Conservation (phyloP, 2,329 filamentous ascomycete species). For the Blastomyces emzantsi region DNA sequence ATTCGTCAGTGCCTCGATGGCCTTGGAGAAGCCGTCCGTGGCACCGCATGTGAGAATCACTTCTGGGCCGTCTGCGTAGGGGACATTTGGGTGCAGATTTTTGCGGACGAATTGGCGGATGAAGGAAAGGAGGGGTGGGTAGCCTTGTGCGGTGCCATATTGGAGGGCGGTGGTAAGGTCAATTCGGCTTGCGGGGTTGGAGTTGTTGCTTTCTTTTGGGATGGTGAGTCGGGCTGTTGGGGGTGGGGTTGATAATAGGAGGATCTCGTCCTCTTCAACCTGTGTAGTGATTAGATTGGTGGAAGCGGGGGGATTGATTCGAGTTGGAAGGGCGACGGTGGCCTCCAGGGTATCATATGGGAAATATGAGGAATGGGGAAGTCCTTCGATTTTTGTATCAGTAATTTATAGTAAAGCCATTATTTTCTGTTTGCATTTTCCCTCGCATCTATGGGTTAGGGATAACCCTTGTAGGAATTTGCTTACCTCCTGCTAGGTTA, state of each 20-base stretch:
- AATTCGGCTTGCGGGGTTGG: slow-evolving; percentile 59
- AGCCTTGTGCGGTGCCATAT: slow-evolving; percentile 75
- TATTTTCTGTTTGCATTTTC: not conserved
- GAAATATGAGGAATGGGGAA: slow-evolving; percentile 74
- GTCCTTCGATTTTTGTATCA: slow-evolving; percentile 43
- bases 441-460: not conserved
- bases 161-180: slow-evolving; percentile 76
- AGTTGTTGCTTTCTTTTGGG: slow-evolving; percentile 55
- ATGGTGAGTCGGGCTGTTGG: slow-evolving; percentile 53
- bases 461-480: not conserved
- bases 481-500: slow-evolving; percentile 51
- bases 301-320: slow-evolving; percentile 46
- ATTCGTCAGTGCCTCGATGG: slow-evolving; percentile 65
- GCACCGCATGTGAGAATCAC: slow-evolving; percentile 71
- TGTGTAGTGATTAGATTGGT: slow-evolving; percentile 24
- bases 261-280: slow-evolving; percentile 27
- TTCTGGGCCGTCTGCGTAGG: slow-evolving; percentile 67
- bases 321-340: slow-evolving; percentile 61
- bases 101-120: slow-evolving; percentile 68
- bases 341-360: slow-evolving; percentile 88
- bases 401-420: slow-evolving; percentile 8
- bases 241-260: slow-evolving; percentile 24
- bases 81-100: slow-evolving; percentile 69
- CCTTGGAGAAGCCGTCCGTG: slow-evolving; percentile 78
- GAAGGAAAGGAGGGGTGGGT: slow-evolving; percentile 68